Evolutionary conservation across 2,329 filamentous ascomycete genomes (phyloP).

Genomic region (Didymella keratinophila): DNA sequence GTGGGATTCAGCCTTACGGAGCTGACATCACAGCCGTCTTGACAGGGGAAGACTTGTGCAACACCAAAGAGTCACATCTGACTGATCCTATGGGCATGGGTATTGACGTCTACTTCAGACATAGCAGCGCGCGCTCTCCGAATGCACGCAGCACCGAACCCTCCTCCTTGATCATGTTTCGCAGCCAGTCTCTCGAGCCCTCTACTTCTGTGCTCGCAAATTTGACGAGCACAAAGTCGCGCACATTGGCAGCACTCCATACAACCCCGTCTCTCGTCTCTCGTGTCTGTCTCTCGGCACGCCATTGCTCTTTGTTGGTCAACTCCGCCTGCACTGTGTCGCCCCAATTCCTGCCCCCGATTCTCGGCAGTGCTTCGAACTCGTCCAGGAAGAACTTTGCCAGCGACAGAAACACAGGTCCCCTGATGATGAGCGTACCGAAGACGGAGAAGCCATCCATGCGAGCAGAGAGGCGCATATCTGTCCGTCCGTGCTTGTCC

Average conservation of each 20-base stretch:
- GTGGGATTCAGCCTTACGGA: slow-evolving; percentile 10
- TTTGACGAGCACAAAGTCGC: slow-evolving; percentile 86
- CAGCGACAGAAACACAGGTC: slow-evolving; percentile 71
- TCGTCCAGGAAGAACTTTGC: slow-evolving; percentile 79
- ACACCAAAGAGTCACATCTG: not conserved
- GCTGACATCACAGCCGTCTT: slow-evolving; percentile 9
- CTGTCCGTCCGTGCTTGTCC: slow-evolving; percentile 57
- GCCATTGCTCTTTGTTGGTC: slow-evolving; percentile 57
- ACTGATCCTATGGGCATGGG: not conserved
- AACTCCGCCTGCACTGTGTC: slow-evolving; percentile 50
- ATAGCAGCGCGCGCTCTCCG: slow-evolving; percentile 82
- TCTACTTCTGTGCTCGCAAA: slow-evolving; percentile 86
- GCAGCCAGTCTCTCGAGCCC: slow-evolving; percentile 80
- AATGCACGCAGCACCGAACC: slow-evolving; percentile 75
- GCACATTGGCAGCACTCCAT: slow-evolving; percentile 50
- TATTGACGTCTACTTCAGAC: slow-evolving; percentile 51
- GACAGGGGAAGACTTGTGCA: not conserved
- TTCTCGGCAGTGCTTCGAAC: slow-evolving; percentile 78
- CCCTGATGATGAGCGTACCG: slow-evolving; percentile 84
- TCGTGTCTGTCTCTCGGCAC: slow-evolving; percentile 61
- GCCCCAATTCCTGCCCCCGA: slow-evolving; percentile 82
- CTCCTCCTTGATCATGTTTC: slow-evolving; percentile 75
- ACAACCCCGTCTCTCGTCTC: slow-evolving; percentile 58
- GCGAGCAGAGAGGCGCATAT: slow-evolving; percentile 52
- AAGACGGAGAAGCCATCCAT: slow-evolving; percentile 81